These are phyloP conservation scores for Osmozyma mogii DNA, from an alignment of 805 yeast species.

Conservation along the genomic window DNA sequence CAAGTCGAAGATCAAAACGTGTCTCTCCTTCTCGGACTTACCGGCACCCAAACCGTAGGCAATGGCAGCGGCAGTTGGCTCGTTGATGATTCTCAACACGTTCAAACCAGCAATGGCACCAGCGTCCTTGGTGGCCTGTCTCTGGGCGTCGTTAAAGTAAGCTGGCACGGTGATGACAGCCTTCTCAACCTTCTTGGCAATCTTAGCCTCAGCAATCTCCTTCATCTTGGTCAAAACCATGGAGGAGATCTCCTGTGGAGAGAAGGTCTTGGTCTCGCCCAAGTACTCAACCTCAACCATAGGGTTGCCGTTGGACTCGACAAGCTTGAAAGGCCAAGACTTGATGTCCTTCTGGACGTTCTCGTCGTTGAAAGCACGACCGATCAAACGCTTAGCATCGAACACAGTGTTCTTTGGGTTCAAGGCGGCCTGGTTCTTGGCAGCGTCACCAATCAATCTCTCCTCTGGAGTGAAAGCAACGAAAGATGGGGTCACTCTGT, in stretches of 20 bases:
- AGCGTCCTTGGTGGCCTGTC: constrained; percentile 92
- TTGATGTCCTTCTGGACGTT: constrained; percentile 23
- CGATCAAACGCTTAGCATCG: constrained; percentile 28
- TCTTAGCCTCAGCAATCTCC: constrained; percentile 64
- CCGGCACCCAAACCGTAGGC: constrained; percentile 20
- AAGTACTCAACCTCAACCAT: constrained; percentile 23
- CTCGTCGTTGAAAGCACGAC: constrained; percentile 21
- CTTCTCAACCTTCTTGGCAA: constrained; percentile 67
- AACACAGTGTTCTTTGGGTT: constrained; percentile 26
- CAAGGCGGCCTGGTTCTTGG: constrained; percentile 28
- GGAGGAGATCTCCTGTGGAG: constrained; percentile 25
- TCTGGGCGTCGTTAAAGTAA: constrained; percentile 87
- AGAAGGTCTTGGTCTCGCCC: constrained; percentile 27
- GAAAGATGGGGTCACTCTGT: constrained; percentile 27
- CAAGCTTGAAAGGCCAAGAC: constrained; percentile 27
- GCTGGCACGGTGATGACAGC: constrained; percentile 94
- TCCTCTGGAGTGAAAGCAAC: constrained; percentile 27
- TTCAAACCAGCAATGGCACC: constrained; percentile 88
- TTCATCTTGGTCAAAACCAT: constrained; percentile 27
- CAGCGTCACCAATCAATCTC: constrained; percentile 28
- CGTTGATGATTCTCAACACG: constrained; percentile 82
- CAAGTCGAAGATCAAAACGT: constrained; percentile 85
- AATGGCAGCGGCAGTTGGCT: constrained; percentile 56
- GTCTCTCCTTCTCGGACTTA: constrained; percentile 40
- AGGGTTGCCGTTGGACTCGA: constrained; percentile 23